A percentile compares a stretch with the other conserved stretches of the same genome.
These are phyloP conservation scores for Pseudevernia furfuracea DNA, from an alignment of 495 filamentous ascomycete genomes.

Conservation along the genomic window DNA sequence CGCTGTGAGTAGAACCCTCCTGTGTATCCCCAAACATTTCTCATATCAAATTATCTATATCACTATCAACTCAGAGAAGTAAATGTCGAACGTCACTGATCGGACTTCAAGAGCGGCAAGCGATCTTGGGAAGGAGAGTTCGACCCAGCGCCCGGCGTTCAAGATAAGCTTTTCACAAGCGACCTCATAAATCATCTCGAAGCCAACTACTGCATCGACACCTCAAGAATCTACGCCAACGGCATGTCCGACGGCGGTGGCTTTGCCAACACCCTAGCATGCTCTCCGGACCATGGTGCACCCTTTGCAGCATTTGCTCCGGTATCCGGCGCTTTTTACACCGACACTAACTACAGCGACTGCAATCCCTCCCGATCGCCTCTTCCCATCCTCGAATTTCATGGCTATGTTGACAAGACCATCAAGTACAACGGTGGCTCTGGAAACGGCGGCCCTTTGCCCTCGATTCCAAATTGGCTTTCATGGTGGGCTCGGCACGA, in stretches of 20 bases:
- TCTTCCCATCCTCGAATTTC: background rate
- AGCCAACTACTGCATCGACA: constrained; percentile 44
- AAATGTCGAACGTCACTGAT: constrained; percentile 5
- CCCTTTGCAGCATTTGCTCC: constrained; percentile 43
- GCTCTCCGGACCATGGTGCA: constrained; percentile 33
- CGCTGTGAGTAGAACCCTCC: constrained; percentile 12
- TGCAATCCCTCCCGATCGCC: background rate
- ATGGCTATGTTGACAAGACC: background rate
- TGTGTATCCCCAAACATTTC: background rate
- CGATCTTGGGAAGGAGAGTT: constrained; percentile 31
- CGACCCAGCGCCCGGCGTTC: constrained; percentile 27
- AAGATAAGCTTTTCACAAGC: constrained; percentile 42
- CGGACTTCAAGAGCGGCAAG: background rate
- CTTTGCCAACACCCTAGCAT: constrained; percentile 48
- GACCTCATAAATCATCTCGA: constrained; percentile 43
- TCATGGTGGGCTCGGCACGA: background rate
- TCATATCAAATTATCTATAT: no score
- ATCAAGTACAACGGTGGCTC: background rate
- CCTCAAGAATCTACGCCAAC: constrained; percentile 44
- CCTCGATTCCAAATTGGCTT: background rate
- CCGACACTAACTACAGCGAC: background rate
- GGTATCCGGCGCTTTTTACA: constrained; percentile 32
- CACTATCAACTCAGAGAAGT: background rate
- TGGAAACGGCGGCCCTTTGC: background rate
- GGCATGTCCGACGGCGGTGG: constrained; percentile 57